Evolutionary conservation across 257 asterid species (phyloP), one percentile per base, ranked within the genome.

Genomic region (Galeopsis tetrahit): DNA sequence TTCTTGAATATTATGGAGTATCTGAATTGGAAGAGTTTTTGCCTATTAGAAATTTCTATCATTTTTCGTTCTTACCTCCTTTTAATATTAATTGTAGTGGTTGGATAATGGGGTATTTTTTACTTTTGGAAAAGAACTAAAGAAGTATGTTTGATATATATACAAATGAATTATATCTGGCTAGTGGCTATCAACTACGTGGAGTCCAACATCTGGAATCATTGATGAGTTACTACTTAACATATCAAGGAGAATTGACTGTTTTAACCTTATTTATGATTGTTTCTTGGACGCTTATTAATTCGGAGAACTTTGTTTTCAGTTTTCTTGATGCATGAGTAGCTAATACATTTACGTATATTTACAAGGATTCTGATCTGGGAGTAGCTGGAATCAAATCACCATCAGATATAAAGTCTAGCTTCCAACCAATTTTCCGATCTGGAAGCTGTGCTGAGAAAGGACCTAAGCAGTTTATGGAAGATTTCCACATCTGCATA

Each of bases 381-480:
- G 75, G 79, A 53, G 82, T 69, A 70, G 48, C 49, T 10, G 85
- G 73, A 52, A 68, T 70, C 13, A 82, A 69, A 21, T 84, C 89
- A 28, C 91, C 88, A 44, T 49, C 91, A n/a, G 85, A 89, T 13
- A 79, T 78, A 57, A 83, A 77, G 48, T 82, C 86, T 32, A 77
- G 79, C 76, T 90, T 87, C 77, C 69, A 80, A 72, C 97, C 96
- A 4, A 48, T 87, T 73, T 84, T 85, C 51, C 90, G 92, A 35
- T 90, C 97, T 6, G 97, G 97, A 69, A 84, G 88, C 80, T 90
- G 93, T 72, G 93, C 89, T 61, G 97, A 90, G 84, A 85, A 74
- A 82, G 97, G 97, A 66, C 89, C 97, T 32, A 90, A 90, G 82
- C 96, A 85, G 63, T 87, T 79, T 64, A 90, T 90, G 97, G 97